phyloP scores from a whole-genome alignment of 176 grass and related monocot genomes.

The Cymbopogon citratus region DNA sequence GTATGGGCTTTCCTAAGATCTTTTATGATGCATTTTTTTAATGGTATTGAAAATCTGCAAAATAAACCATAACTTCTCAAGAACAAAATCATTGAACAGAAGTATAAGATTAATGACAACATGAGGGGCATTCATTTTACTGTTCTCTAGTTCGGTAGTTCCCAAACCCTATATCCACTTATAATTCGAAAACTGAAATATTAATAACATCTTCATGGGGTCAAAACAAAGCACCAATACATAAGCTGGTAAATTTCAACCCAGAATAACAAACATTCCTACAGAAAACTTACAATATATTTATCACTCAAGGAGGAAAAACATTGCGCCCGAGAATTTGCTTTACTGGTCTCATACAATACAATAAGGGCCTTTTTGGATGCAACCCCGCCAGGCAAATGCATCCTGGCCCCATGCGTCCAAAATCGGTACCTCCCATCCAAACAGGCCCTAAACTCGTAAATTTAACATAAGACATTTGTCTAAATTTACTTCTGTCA shows the following conservation, averaged over 20 bases:
- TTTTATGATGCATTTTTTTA: slow-evolving; percentile 77
- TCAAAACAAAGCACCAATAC: too few relatives aligned
- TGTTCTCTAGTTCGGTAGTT: too few relatives aligned
- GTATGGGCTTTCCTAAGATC: slow-evolving; percentile 81
- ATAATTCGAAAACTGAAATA: too few relatives aligned
- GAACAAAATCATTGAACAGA: slow-evolving; percentile 9
- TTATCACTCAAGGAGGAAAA: not conserved
- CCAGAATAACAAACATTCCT: too few relatives aligned
- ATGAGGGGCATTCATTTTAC: not conserved
- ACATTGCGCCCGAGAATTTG: not conserved
- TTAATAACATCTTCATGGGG: too few relatives aligned
- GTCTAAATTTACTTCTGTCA: not conserved
- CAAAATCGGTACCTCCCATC: too few relatives aligned
- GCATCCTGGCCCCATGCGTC: too few relatives aligned
- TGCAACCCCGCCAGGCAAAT: too few relatives aligned
- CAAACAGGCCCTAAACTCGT: too few relatives aligned
- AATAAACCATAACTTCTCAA: slow-evolving; percentile 14
- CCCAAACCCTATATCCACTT: too few relatives aligned
- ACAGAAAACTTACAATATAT: not conserved
- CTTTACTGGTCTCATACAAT: not conserved
- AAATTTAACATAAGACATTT: not conserved
- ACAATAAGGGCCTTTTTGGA: too few relatives aligned
- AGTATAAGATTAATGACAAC: not conserved
- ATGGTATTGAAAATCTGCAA: slow-evolving; percentile 71
- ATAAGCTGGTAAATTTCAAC: too few relatives aligned